Base-by-base conservation (phyloP, 176 grass and related monocot genomes). In the Hyparrhenia diplandra region DNA sequence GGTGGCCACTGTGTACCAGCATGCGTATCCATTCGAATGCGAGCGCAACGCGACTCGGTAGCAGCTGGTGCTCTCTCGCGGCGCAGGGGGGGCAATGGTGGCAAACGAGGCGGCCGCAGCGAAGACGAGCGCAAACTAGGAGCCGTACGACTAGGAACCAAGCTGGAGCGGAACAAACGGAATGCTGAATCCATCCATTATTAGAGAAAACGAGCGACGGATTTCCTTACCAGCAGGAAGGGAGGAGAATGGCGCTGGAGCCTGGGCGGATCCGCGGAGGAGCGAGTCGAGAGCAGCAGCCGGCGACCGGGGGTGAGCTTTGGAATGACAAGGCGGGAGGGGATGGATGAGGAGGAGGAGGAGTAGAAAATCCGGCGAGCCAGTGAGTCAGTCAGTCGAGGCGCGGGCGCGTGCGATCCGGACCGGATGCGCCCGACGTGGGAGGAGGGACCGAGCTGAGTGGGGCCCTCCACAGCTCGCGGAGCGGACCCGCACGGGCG, bases 301-400 rank as follows among this genome's bases (percentile, higher is more conserved):
- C 43, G 10, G 39, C 25, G 24, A 14, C 59, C 0, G 13, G 5
- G 13, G n/a, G n/a, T 0, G 64, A 80, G 32, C 45, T 80, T 77
- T 80, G 64, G 77, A 68, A 52, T 51, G 76, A 2, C 30, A 52
- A 52, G 62, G 77, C 77, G 63, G 75, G 75, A 77, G 75, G 2
- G 55, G 52, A 10, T 0, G 5, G 5, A 37, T 3, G 65, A 43
- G 41, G 12, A 23, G 35, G 36, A 5, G 5, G 35, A 5, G 61
- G 77, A 68, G 77, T 32, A 55, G 78, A 57, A 69, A 64, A 80
- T 80, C 64, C 78, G 45, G 31, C 12, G 20, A 40, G 67, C 20
- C 8, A 10, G 52, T n/a, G 7, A 54, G 17, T 6, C 17, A n/a
- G n/a, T n/a, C n/a, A n/a, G n/a, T 42, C 54, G n/a, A 10, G 69